Evolutionary conservation across 1,284 basidiomycete species (phyloP).

Genomic region (Pterulicium gracile): DNA sequence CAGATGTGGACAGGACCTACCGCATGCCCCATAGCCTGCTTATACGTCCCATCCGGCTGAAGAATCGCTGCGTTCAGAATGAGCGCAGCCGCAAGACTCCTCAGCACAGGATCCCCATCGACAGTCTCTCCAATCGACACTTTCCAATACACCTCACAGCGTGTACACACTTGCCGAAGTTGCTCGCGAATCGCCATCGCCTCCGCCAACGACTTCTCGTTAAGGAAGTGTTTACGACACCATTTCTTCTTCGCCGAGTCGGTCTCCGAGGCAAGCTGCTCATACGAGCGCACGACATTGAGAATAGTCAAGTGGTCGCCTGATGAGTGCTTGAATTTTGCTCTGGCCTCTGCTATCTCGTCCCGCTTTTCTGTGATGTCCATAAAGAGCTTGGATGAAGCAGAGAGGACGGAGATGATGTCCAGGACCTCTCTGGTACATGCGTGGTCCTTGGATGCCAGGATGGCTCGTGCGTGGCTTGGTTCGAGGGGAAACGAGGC

Average conservation of each 20-base stretch:
- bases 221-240: conserved; percentile 79
- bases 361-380: conserved; percentile 67
- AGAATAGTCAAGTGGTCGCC: conserved; percentile 90
- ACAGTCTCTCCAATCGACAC: conserved; percentile 41
- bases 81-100: conserved; percentile 64
- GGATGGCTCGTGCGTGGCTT: conserved; percentile 62
- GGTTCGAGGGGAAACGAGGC: conserved; percentile 81
- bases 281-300: conserved; percentile 78
- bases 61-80: conserved; percentile 77
- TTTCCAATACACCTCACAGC: conserved; percentile 50
- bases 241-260: conserved; percentile 53
- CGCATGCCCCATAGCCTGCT: conserved; percentile 69
- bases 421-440: conserved; percentile 71
- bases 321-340: conserved; percentile 72
- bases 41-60: conserved; percentile 77
- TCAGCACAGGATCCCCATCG: conserved; percentile 47
- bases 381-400: conserved; percentile 65
- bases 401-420: conserved; percentile 72
- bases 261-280: conserved; percentile 38
- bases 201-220: conserved; percentile 79
- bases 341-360: conserved; percentile 51
- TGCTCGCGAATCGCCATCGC: conserved; percentile 79
- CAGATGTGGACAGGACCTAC: conserved; percentile 31
- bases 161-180: conserved; percentile 56
- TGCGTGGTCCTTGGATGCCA: conserved; percentile 60